phyloP scores from a whole-genome alignment of 2,329 filamentous ascomycete genomes.

The Ophiostoma populinum region DNA sequence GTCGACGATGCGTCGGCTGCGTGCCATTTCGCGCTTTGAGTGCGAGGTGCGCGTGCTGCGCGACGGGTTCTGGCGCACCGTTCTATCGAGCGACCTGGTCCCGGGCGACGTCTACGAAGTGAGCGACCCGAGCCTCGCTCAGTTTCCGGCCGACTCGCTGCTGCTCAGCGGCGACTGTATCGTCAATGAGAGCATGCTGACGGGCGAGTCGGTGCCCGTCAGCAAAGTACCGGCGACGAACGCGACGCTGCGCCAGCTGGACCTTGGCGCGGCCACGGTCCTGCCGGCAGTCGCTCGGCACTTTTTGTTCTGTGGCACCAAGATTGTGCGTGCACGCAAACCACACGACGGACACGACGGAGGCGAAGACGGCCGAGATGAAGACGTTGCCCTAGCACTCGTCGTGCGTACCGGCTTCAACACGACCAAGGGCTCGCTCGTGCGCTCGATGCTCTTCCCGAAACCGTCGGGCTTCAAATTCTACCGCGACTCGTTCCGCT shows the following conservation, averaged over 20 bases:
- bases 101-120: conserved; percentile 95
- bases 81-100: conserved; percentile 74
- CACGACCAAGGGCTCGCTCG: conserved; percentile 88
- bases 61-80: conserved; percentile 87
- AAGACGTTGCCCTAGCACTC: conserved; percentile 80
- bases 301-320: conserved; percentile 88
- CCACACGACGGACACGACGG: conserved; percentile 65
- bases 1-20: conserved; percentile 76
- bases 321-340: conserved; percentile 76
- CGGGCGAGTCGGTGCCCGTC: conserved; percentile 90
- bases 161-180: conserved; percentile 90
- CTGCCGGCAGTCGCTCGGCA: conserved; percentile 71
- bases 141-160: conserved; percentile 85
- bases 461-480: conserved; percentile 98
- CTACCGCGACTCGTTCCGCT: conserved; percentile 91
- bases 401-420: conserved; percentile 92
- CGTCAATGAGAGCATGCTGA: conserved; percentile 98
- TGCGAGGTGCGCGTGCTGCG: conserved; percentile 87
- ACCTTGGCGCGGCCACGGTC: conserved; percentile 66
- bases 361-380: conserved; percentile 65
- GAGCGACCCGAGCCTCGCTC: conserved; percentile 74
- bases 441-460: conserved; percentile 95
- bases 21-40: conserved; percentile 86
- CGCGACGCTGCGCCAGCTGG: conserved; percentile 56
- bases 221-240: conserved; percentile 78